Evolutionary conservation across 345 rosid genomes (phyloP).

Genomic region (Dovyalis caffra): DNA sequence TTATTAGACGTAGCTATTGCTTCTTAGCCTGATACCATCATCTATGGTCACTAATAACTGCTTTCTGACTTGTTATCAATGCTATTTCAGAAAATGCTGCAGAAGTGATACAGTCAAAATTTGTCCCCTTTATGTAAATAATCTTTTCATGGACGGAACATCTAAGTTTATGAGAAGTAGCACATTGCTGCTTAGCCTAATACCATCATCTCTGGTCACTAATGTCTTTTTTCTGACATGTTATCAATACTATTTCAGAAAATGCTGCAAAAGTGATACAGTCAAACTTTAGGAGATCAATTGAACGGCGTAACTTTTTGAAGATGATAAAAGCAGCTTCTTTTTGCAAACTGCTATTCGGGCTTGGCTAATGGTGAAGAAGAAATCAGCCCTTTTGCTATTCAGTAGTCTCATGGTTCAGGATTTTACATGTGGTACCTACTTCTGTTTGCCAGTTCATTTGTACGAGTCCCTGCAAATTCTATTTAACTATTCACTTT

Average conservation of each 20-base stretch:
- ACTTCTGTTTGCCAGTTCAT: background rate
- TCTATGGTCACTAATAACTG: too few relatives aligned
- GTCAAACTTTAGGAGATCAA: conserved; percentile 48
- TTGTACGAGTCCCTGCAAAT: background rate
- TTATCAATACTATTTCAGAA: conserved; percentile 27
- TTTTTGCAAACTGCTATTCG: conserved; percentile 54
- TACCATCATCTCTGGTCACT: too few relatives aligned
- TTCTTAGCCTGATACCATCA: too few relatives aligned
- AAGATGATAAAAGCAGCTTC: conserved; percentile 45
- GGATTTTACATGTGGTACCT: conserved; percentile 35
- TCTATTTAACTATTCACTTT: conserved; percentile 6
- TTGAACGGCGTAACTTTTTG: conserved; percentile 40
- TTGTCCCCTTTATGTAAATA: background rate
- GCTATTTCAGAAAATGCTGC: conserved; percentile 52
- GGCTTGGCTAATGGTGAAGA: conserved; percentile 56
- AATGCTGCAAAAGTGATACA: conserved; percentile 67
- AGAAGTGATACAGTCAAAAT: conserved; percentile 59
- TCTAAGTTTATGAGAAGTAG: background rate
- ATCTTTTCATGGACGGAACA: background rate
- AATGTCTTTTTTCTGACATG: too few relatives aligned
- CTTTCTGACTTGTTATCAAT: too few relatives aligned
- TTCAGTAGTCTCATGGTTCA: conserved; percentile 23
- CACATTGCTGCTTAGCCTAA: too few relatives aligned
- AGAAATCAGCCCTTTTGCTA: conserved; percentile 23
- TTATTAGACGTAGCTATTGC: background rate